Percentiles rank a stretch among this genome's conserved stretches.
These are phyloP conservation scores for Diaporthe velutina DNA, from an alignment of 2,329 filamentous ascomycete species.

Conservation along the genomic window DNA sequence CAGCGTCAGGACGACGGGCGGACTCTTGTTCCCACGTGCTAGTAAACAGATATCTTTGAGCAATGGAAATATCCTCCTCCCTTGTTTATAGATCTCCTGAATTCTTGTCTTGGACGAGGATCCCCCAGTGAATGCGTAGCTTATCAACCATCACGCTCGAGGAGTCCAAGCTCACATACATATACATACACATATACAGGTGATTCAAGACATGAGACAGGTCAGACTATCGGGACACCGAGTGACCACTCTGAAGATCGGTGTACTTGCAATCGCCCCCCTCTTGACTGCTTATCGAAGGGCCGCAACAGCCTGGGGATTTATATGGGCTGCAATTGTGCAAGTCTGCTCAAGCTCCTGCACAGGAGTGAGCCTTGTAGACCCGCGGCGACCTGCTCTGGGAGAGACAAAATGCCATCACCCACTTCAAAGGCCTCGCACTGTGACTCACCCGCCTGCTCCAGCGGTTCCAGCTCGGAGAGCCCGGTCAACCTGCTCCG, in stretches of 20 bases:
- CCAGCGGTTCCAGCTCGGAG: not conserved
- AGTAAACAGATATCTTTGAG: not conserved
- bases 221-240: not conserved
- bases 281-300: not conserved
- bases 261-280: not conserved
- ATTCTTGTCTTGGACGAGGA: not conserved
- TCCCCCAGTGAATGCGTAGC: not conserved
- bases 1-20: not conserved
- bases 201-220: not conserved
- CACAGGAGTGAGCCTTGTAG: not conserved
- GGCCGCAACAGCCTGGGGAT: not conserved
- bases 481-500: not conserved
- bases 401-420: not conserved
- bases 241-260: not conserved
- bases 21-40: not conserved
- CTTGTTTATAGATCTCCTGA: not conserved
- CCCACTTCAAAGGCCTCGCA: not conserved
- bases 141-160: not conserved
- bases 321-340: not conserved
- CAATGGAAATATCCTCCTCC: not conserved
- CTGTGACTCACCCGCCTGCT: slow-evolving; percentile 1
- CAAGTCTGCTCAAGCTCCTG: not conserved
- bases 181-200: not conserved
- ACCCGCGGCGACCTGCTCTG: not conserved
- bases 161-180: not conserved